Evolutionary conservation across 2,329 filamentous ascomycete species (phyloP).

Genomic region (Exserohilum turcica): DNA sequence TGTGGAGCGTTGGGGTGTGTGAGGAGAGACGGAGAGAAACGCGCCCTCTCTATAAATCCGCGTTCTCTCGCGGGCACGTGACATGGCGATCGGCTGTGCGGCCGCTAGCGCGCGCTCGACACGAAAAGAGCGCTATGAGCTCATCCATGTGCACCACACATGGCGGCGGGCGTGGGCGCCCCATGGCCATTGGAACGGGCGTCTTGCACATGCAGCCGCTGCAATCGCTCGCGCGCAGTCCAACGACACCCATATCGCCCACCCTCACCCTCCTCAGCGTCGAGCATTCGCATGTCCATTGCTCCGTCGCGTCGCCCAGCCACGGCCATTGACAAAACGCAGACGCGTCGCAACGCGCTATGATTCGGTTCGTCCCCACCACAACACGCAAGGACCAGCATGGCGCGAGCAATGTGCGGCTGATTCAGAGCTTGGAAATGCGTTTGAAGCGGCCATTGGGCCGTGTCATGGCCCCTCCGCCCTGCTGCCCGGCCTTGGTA

Average conservation of each 20-base stretch:
- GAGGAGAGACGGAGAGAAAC: constrained; percentile 20
- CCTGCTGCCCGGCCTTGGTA: constrained; percentile 21
- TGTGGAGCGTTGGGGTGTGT: constrained; percentile 33
- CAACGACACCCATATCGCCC: constrained; percentile 25
- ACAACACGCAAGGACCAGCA: constrained; percentile 38
- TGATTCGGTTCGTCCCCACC: constrained; percentile 38
- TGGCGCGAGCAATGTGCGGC: constrained; percentile 30
- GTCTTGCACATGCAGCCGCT: background rate
- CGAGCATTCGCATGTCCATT: constrained; percentile 11
- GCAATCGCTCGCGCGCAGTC: constrained; percentile 8
- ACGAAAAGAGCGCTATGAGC: constrained; percentile 38
- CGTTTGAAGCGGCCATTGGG: constrained; percentile 17
- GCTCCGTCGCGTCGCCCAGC: constrained; percentile 30
- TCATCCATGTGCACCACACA: constrained; percentile 19
- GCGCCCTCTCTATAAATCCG: constrained; percentile 33
- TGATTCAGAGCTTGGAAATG: constrained; percentile 42
- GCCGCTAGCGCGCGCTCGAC: constrained; percentile 23
- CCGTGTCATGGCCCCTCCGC: constrained; percentile 20
- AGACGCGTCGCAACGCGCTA: constrained; percentile 41
- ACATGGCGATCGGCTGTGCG: constrained; percentile 16
- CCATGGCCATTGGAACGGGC: background rate
- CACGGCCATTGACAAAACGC: constrained; percentile 29
- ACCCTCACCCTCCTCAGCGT: background rate
- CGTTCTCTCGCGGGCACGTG: constrained; percentile 30
- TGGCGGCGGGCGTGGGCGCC: constrained; percentile 8